Percentiles rank a stretch among this genome's conserved stretches.
Evolutionary conservation across 164 flowering plant species (phyloP).

Genomic region (Saururus chinensis): DNA sequence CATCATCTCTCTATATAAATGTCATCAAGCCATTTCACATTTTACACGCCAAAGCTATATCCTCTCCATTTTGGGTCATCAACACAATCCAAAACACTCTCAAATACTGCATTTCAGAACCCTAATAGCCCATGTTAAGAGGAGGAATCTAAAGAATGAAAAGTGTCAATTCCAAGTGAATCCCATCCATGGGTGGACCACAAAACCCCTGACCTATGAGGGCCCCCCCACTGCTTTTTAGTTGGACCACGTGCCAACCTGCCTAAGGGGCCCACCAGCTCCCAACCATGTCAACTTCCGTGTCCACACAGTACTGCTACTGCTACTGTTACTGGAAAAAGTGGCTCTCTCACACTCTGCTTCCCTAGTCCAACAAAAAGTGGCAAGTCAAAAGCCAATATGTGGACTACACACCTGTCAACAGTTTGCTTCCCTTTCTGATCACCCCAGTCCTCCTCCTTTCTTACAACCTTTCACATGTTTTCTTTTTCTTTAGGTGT

Average conservation of each 20-base stretch:
- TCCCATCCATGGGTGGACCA: not conserved
- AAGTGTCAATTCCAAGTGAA: too few relatives aligned
- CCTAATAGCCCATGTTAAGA: too few relatives aligned
- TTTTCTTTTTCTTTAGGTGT: too few relatives aligned
- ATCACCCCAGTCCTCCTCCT: not conserved
- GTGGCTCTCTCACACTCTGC: not conserved
- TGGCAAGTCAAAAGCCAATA: not conserved
- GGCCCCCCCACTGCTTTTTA: not conserved
- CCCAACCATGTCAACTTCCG: not conserved
- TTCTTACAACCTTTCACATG: not conserved
- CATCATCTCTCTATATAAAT: not conserved
- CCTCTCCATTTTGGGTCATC: not conserved
- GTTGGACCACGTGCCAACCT: not conserved
- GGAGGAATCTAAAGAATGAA: too few relatives aligned
- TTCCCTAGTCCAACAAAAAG: not conserved
- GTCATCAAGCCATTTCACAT: not conserved
- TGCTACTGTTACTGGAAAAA: not conserved
- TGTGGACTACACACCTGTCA: not conserved
- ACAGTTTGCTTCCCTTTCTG: not conserved
- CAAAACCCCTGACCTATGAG: not conserved
- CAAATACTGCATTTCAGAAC: too few relatives aligned
- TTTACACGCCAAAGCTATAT: too few relatives aligned
- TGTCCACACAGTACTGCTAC: not conserved
- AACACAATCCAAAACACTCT: not conserved
- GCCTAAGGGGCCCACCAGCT: not conserved